phyloP scores from a whole-genome alignment of 2,329 filamentous ascomycete genomes.

The Penicillium thymicola region DNA sequence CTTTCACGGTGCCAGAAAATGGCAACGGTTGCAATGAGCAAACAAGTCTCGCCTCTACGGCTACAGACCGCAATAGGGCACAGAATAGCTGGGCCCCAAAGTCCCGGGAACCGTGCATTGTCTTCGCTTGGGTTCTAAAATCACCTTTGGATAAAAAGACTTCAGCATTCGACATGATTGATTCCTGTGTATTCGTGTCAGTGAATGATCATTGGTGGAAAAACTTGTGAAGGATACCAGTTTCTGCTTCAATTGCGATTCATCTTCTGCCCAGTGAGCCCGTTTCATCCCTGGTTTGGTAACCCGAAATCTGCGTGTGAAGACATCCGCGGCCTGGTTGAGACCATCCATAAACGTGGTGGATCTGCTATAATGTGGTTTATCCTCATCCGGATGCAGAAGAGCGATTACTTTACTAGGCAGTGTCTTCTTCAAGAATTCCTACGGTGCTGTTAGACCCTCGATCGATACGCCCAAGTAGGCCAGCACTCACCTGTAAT shows the following conservation, averaged over 20 bases:
- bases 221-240: slow-evolving; percentile 21
- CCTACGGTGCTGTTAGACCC: slow-evolving; percentile 22
- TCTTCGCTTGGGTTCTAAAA: slow-evolving; percentile 68
- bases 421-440: slow-evolving; percentile 61
- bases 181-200: slow-evolving; percentile 44
- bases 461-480: background rate
- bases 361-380: slow-evolving; percentile 72
- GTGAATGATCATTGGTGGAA: slow-evolving; percentile 2
- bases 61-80: slow-evolving; percentile 76
- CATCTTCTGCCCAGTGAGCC: slow-evolving; percentile 71
- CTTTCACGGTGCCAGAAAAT: slow-evolving; percentile 54
- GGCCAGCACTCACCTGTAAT: slow-evolving; percentile 54
- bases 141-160: slow-evolving; percentile 66
- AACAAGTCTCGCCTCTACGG: slow-evolving; percentile 76
- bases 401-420: slow-evolving; percentile 63
- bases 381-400: slow-evolving; percentile 64
- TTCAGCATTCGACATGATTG: slow-evolving; percentile 62
- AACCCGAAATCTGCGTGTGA: slow-evolving; percentile 66
- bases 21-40: slow-evolving; percentile 84
- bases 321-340: slow-evolving; percentile 64
- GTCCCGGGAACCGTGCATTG: slow-evolving; percentile 77
- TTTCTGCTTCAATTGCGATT: slow-evolving; percentile 59
- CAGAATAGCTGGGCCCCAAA: slow-evolving; percentile 89
- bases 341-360: slow-evolving; percentile 76
- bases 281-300: slow-evolving; percentile 67